Conservation (phyloP, 2,329 filamentous ascomycete species). For the Chalara sp. region DNA sequence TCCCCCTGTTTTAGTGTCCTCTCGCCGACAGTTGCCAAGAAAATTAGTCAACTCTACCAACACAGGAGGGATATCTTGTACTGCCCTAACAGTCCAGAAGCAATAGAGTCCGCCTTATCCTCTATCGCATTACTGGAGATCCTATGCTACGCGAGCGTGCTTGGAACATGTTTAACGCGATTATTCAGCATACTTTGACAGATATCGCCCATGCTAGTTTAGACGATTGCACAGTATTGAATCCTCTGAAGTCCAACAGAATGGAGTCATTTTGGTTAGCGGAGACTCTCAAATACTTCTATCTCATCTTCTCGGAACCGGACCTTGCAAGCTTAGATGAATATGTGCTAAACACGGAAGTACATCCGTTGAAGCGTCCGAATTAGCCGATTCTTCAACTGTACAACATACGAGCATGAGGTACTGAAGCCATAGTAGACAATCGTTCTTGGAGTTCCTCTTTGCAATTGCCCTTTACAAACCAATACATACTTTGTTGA, state of each 20-base stretch:
- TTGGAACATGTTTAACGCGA: constrained; percentile 42
- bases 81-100: constrained; percentile 59
- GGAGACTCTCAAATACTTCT: constrained; percentile 60
- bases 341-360: constrained; percentile 45
- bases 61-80: no score
- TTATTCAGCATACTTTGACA: constrained; percentile 35
- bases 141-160: constrained; percentile 33
- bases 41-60: no score
- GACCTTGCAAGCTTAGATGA: constrained; percentile 52
- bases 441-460: no score
- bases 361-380: constrained; percentile 26
- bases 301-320: constrained; percentile 43
- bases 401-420: no score
- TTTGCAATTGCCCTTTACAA: no score
- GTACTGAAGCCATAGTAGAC: no score
- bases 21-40: no score
- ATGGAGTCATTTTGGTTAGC: constrained; percentile 60
- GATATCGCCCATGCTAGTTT: constrained; percentile 36
- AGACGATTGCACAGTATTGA: constrained; percentile 29
- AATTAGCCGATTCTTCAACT: no score
- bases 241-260: constrained; percentile 34
- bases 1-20: no score
- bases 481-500: no score
- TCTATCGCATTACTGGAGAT: constrained; percentile 32
- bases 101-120: constrained; percentile 63